Evolutionary conservation across 768 basidiomycete genomes (phyloP).

Genomic region (Auriscalpium microsporum): DNA sequence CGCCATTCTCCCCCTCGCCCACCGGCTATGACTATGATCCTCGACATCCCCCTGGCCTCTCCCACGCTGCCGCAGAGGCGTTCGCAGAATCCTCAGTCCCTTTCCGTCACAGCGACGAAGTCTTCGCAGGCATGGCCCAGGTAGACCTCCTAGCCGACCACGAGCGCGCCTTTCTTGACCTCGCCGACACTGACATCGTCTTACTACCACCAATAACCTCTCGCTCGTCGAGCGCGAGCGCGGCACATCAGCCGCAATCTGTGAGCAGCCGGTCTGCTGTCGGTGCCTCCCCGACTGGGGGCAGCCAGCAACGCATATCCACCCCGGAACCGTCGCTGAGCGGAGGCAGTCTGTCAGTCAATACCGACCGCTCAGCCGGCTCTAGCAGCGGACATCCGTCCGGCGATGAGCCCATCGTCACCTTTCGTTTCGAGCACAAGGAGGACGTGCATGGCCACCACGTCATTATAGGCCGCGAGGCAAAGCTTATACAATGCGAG

Average conservation of each 20-base stretch:
- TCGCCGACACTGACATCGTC: constrained; percentile 7
- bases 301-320: not conserved
- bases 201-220: not conserved
- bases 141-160: no score
- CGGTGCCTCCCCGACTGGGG: not conserved
- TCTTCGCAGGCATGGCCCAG: not conserved
- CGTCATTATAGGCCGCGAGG: constrained; percentile 62
- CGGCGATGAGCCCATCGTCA: constrained; percentile 34
- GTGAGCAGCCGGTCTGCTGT: not conserved
- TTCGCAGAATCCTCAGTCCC: not conserved
- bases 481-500: constrained; percentile 56
- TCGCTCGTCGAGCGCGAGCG: not conserved
- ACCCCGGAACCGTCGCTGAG: not conserved
- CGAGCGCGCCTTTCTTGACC: not conserved
- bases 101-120: not conserved
- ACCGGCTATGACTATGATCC: not conserved
- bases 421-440: constrained; percentile 57
- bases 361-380: not conserved
- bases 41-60: not conserved
- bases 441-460: constrained; percentile 62
- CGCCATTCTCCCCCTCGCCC: not conserved
- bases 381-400: constrained; percentile 12
- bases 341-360: not conserved
- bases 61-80: not conserved
- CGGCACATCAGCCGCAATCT: not conserved